Evolutionary conservation across 345 rosid species (phyloP), one percentile per base, ranked within the genome.

Genomic region (Pelargonium nanum): DNA sequence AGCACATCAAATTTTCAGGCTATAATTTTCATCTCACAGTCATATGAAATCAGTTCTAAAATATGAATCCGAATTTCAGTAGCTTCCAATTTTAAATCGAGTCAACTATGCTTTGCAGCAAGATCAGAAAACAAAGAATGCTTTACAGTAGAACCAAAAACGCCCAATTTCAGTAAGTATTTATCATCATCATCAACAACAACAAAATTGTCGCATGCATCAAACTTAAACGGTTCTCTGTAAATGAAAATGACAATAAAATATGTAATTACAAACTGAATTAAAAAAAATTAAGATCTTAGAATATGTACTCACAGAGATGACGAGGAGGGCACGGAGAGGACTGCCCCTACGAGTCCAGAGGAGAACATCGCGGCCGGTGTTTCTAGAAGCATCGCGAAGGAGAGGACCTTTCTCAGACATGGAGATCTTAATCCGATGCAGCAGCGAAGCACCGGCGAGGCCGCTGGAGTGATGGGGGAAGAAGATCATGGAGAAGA

Each of bases 311-410:
- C 96, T 81, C 73, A 89, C 99, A 19, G 81, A 80, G 75, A 85
- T 70, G 60, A 93, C 97, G 63, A 89, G 81, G 12, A 87, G 87
- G 16, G 91, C 76, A 20, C 99, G 97, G 62, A 93, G 73, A n/a
- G 79, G 78, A 59, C 87, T 78, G 57, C 99, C 99, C 19, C 69
- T 57, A 52, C 91, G 91, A 68, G 90, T 78, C 97, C 99, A 93
- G 58, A 15, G 56, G 45, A 87, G 78, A 65, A 93, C 48, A 16
- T 70, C 59, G 9, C 55, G 65, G 53, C 77, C 83, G 9, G 87
- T 69, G 70, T 79, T 77, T 60, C 19, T 51, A 32, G 86, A 75
- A 60, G 94, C 96, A 21, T 81, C 77, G 0, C 70, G 79, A 26
- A 93, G 75, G 58, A 55, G 78, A 0, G 87, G 83, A 0, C 72